These are phyloP conservation scores for Camellia lanceoleosa DNA, from an alignment of 148 eudicot genomes.

Conservation along the genomic window DNA sequence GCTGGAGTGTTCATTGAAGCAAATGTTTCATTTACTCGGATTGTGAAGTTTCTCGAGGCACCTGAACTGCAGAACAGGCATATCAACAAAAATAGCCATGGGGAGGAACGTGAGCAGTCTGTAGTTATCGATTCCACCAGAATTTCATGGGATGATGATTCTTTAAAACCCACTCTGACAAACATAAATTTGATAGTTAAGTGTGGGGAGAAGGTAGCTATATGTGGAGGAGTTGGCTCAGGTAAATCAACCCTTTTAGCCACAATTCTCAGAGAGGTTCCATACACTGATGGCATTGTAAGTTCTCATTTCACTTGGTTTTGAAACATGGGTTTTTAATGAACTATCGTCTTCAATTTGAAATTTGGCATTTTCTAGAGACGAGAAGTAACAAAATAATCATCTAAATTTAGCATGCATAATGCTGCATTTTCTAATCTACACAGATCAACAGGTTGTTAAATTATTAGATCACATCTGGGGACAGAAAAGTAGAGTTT, in stretches of 20 bases:
- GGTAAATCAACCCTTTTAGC: slow-evolving; percentile 50
- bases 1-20: slow-evolving; percentile 70
- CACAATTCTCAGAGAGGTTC: slow-evolving; percentile 47
- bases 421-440: too few relatives aligned
- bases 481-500: not conserved
- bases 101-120: slow-evolving; percentile 11
- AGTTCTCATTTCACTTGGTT: slow-evolving; percentile 14
- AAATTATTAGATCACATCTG: not conserved
- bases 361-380: not conserved
- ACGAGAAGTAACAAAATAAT: not conserved
- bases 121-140: slow-evolving; percentile 49
- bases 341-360: not conserved
- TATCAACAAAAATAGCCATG: slow-evolving; percentile 30
- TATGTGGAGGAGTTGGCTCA: slow-evolving; percentile 66
- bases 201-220: slow-evolving; percentile 59
- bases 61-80: slow-evolving; percentile 56
- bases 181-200: slow-evolving; percentile 53
- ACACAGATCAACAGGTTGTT: not conserved
- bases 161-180: slow-evolving; percentile 42
- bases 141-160: slow-evolving; percentile 64
- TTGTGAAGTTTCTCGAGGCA: slow-evolving; percentile 67
- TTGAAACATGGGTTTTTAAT: not conserved
- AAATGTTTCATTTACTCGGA: slow-evolving; percentile 61
- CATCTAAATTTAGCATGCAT: too few relatives aligned
- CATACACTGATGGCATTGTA: slow-evolving; percentile 40